Evolutionary conservation across 169 alveolate species (phyloP).

Genomic region (Plasmodium knowlesi): DNA sequence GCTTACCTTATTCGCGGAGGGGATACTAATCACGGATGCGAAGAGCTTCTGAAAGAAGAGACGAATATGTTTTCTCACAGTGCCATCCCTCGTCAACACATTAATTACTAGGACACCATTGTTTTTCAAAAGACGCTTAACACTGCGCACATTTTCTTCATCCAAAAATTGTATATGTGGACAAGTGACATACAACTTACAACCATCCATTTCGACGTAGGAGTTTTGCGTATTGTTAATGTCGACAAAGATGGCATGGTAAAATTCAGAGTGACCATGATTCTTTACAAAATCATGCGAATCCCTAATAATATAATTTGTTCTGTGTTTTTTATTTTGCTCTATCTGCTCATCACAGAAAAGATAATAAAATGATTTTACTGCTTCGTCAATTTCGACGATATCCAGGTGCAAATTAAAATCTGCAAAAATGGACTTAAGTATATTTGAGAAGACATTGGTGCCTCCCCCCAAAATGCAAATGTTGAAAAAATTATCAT

Average conservation of each 20-base stretch:
- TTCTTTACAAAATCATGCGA: conserved; percentile 42
- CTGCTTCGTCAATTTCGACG: conserved; percentile 71
- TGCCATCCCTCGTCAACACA: conserved; percentile 51
- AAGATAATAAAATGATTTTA: conserved; percentile 14
- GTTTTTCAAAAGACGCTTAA: conserved; percentile 44
- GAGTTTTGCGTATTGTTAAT: conserved; percentile 67
- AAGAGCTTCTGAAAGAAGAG: conserved; percentile 22
- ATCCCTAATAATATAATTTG: conserved; percentile 59
- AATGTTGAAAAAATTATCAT: conserved; percentile 7
- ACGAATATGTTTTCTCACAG: conserved; percentile 31
- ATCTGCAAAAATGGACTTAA: conserved; percentile 37
- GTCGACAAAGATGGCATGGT: conserved; percentile 65
- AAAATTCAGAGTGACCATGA: conserved; percentile 6
- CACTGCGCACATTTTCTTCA: neutral
- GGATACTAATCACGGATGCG: conserved; percentile 25
- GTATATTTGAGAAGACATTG: conserved; percentile 63
- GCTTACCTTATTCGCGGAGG: conserved; percentile 52
- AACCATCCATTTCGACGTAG: conserved; percentile 16
- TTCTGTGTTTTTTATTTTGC: conserved; percentile 8
- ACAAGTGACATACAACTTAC: conserved; percentile 44
- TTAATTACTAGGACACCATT: conserved; percentile 53
- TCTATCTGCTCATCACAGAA: conserved; percentile 13
- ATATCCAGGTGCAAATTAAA: conserved; percentile 22
- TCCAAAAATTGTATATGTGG: conserved; percentile 51
- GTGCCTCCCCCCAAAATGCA: conserved; percentile 76